Evolutionary conservation across 1,139 yeast species (phyloP).

Genomic region (Protomyces pachydermus): DNA sequence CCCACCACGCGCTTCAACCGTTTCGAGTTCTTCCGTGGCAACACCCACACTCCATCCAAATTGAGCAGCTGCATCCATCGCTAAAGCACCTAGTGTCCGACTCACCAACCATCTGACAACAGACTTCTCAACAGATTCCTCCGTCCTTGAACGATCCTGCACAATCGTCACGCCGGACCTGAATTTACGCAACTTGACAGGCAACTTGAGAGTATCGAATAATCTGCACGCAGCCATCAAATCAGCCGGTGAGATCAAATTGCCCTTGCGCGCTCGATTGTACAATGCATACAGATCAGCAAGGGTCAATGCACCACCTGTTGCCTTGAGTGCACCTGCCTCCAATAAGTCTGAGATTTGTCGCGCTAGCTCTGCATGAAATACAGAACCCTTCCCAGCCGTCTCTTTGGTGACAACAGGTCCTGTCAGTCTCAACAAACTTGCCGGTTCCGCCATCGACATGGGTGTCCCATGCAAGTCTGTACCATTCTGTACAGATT

Average conservation of each 20-base stretch:
- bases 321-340: slow-evolving; percentile 44
- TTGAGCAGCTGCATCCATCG: slow-evolving; percentile 50
- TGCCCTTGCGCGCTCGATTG: slow-evolving; percentile 57
- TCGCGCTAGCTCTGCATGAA: slow-evolving; percentile 51
- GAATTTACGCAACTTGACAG: slow-evolving; percentile 44
- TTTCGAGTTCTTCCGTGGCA: slow-evolving; percentile 59
- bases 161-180: slow-evolving; percentile 47
- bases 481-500: background rate
- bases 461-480: slow-evolving; percentile 33
- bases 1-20: slow-evolving; percentile 54
- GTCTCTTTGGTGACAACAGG: slow-evolving; percentile 41
- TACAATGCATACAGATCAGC: slow-evolving; percentile 58
- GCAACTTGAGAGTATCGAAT: slow-evolving; percentile 48
- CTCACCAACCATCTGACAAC: slow-evolving; percentile 40
- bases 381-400: slow-evolving; percentile 41
- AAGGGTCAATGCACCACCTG: slow-evolving; percentile 56
- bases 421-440: slow-evolving; percentile 39
- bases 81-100: slow-evolving; percentile 41
- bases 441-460: slow-evolving; percentile 37
- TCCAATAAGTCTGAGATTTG: slow-evolving; percentile 55
- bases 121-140: slow-evolving; percentile 33
- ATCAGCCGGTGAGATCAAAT: slow-evolving; percentile 56
- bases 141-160: slow-evolving; percentile 43
- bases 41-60: slow-evolving; percentile 65
- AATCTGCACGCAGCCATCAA: slow-evolving; percentile 49